phyloP scores from a whole-genome alignment of 768 basidiomycete genomes.

The Boletus subcaerulescens region DNA sequence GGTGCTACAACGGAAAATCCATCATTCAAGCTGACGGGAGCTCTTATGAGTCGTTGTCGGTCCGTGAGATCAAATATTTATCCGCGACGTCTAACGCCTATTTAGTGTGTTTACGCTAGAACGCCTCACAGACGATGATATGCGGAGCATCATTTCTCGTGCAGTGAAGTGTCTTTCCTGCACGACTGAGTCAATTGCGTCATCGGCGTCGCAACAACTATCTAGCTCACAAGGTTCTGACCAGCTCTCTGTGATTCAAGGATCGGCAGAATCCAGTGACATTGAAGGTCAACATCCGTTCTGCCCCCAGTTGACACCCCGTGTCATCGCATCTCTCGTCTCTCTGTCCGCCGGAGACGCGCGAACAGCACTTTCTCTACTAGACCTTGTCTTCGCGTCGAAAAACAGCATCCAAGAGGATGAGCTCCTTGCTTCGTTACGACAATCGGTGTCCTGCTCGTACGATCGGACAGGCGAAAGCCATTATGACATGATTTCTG shows the following conservation, averaged over 20 bases:
- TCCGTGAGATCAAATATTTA: constrained; percentile 31
- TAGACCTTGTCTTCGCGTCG: constrained; percentile 63
- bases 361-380: constrained; percentile 70
- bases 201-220: constrained; percentile 5
- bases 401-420: constrained; percentile 41
- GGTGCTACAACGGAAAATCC: constrained; percentile 91
- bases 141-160: constrained; percentile 53
- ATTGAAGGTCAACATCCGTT: constrained; percentile 17
- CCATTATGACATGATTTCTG: constrained; percentile 80
- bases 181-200: background rate
- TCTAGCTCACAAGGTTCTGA: constrained; percentile 18
- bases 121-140: constrained; percentile 61
- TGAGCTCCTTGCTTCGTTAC: constrained; percentile 53
- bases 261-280: constrained; percentile 18
- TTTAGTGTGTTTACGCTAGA: constrained; percentile 72
- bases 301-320: constrained; percentile 43
- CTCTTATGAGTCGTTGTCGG: constrained; percentile 76
- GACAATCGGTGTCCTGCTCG: constrained; percentile 59
- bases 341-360: constrained; percentile 68
- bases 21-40: constrained; percentile 75
- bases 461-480: constrained; percentile 78
- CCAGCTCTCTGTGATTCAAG: constrained; percentile 11
- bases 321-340: constrained; percentile 47
- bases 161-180: constrained; percentile 42
- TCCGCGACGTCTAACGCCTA: constrained; percentile 15